Percentiles rank a stretch among this genome's conserved stretches.
Evolutionary conservation across 208 protist species (phyloP).

Genomic region (Trypanosoma melophagium): DNA sequence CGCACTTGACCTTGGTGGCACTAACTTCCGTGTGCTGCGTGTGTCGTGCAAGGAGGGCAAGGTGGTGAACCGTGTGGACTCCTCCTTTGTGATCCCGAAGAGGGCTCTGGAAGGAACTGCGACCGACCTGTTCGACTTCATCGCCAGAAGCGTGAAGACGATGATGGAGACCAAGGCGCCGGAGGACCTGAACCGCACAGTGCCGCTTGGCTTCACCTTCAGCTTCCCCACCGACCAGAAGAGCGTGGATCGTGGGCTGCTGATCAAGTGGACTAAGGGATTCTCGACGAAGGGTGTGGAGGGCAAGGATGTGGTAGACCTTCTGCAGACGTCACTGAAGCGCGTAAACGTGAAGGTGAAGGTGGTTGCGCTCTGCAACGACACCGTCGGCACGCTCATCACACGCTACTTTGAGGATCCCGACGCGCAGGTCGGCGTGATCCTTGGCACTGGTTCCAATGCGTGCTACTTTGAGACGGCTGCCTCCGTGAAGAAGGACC

Average conservation of each 20-base stretch:
- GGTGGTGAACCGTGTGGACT: constrained; percentile 38
- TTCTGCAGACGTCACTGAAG: constrained; percentile 76
- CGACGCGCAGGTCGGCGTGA: constrained; percentile 75
- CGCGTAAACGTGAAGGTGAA: constrained; percentile 65
- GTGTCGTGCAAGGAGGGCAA: constrained; percentile 53
- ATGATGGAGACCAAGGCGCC: constrained; percentile 56
- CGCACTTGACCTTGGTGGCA: constrained; percentile 91
- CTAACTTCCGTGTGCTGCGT: constrained; percentile 88
- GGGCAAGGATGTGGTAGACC: constrained; percentile 84
- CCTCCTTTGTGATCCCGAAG: constrained; percentile 67
- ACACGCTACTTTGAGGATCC: constrained; percentile 70
- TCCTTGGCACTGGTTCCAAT: constrained; percentile 91
- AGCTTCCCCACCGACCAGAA: constrained; percentile 90
- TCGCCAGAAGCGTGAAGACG: constrained; percentile 73
- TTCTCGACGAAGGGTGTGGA: constrained; percentile 86
- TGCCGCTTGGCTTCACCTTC: constrained; percentile 92
- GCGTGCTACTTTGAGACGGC: constrained; percentile 89
- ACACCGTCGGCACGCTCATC: constrained; percentile 90
- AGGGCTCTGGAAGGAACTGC: constrained; percentile 44
- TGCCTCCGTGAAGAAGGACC: constrained; percentile 72
- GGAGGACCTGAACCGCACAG: constrained; percentile 55
- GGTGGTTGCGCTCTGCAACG: constrained; percentile 89
- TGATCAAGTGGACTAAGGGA: constrained; percentile 92
- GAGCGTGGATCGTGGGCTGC: constrained; percentile 60
- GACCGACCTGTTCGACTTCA: constrained; percentile 86